Evolutionary conservation across 495 filamentous ascomycete species (phyloP).

Genomic region (Schizothecium vesticola): DNA sequence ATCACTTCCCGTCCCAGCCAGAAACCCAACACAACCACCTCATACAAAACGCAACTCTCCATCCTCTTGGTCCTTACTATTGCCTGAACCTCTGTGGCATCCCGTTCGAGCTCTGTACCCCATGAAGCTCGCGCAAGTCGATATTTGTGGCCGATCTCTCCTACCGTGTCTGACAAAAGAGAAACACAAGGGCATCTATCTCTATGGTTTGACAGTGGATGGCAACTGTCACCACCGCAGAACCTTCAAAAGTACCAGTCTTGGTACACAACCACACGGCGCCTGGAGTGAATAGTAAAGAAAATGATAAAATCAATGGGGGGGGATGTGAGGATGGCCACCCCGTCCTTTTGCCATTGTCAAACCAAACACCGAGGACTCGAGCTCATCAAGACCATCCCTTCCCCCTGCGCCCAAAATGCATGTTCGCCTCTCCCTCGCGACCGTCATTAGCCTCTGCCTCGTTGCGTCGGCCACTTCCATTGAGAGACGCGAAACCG

Average conservation of each 20-base stretch:
- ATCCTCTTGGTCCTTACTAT: no score
- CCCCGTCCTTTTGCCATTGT: not conserved
- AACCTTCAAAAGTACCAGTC: not conserved
- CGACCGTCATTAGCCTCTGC: not conserved
- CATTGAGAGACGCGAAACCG: not conserved
- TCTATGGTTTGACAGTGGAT: not conserved
- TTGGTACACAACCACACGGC: not conserved
- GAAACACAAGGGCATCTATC: not conserved
- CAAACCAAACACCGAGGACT: not conserved
- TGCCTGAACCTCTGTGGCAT: not conserved
- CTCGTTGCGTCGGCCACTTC: not conserved
- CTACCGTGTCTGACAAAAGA: not conserved
- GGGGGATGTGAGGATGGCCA: not conserved
- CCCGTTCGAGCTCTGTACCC: not conserved
- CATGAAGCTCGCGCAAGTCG: not conserved
- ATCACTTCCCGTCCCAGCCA: no score
- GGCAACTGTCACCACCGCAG: not conserved
- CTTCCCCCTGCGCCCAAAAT: not conserved
- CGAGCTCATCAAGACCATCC: not conserved
- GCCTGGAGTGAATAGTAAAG: not conserved
- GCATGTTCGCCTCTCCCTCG: not conserved
- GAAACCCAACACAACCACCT: no score
- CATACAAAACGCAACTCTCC: no score
- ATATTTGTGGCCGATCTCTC: not conserved
- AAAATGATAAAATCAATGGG: not conserved